A percentile compares a stretch with the other conserved stretches of the same genome.
Conservation (phyloP, 2,329 filamentous ascomycete genomes). For the Tolypocladium pustulatum region DNA sequence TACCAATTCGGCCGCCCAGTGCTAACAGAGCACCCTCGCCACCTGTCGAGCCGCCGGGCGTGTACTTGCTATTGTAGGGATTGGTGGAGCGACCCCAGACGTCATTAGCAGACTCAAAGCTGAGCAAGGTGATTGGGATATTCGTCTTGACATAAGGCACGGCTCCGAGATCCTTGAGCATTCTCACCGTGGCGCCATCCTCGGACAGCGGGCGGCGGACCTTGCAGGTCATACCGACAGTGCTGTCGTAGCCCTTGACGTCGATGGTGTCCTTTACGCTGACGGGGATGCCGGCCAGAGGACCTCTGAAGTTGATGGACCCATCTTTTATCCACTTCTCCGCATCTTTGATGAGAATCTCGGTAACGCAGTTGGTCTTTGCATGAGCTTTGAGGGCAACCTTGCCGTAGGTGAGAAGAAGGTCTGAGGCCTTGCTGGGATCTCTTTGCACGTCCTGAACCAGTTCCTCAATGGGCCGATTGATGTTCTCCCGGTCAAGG, state of each 20-base stretch:
- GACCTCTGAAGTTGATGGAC: slow-evolving; percentile 62
- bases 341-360: slow-evolving; percentile 70
- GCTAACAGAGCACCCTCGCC: slow-evolving; percentile 77
- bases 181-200: slow-evolving; percentile 63
- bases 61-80: slow-evolving; percentile 75
- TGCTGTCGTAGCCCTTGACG: slow-evolving; percentile 73
- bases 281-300: slow-evolving; percentile 77
- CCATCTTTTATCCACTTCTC: slow-evolving; percentile 57
- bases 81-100: slow-evolving; percentile 79
- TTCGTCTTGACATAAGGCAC: slow-evolving; percentile 93
- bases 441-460: slow-evolving; percentile 70
- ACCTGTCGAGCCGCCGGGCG: slow-evolving; percentile 80
- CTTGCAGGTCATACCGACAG: slow-evolving; percentile 68
- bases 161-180: slow-evolving; percentile 81
- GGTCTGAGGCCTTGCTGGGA: slow-evolving; percentile 52
- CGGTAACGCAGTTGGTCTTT: slow-evolving; percentile 83
- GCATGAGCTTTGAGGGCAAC: slow-evolving; percentile 73
- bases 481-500: slow-evolving; percentile 56
- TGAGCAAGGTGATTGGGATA: slow-evolving; percentile 73
- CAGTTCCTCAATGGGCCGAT: slow-evolving; percentile 65
- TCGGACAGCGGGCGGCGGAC: slow-evolving; percentile 52
- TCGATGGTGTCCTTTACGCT: slow-evolving; percentile 74
- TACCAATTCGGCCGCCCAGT: slow-evolving; percentile 73
- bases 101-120: slow-evolving; percentile 68
- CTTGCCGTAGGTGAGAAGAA: slow-evolving; percentile 81